Conservation (phyloP, 176 grass and related monocot genomes). For the Paspalum notatum region DNA sequence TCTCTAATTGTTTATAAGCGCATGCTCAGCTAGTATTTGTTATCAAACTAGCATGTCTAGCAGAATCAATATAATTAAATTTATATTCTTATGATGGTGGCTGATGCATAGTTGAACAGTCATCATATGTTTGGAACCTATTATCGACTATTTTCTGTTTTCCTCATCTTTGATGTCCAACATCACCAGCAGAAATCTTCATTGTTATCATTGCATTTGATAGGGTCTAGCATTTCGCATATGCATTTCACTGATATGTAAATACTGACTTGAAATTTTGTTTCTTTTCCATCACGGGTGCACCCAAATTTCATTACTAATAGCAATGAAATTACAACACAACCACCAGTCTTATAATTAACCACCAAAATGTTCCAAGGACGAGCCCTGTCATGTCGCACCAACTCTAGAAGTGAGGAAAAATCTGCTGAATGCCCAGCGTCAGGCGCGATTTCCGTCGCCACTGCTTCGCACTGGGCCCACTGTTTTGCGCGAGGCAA, state of each 20-base stretch:
- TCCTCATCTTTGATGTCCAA: neutral
- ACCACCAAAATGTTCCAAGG: no score
- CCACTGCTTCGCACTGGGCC: no score
- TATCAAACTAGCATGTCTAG: slow-evolving; percentile 1
- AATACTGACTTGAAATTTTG: slow-evolving; percentile 31
- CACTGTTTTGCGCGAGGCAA: no score
- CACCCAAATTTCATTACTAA: no score
- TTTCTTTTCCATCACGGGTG: neutral
- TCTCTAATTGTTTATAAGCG: neutral
- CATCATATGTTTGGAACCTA: slow-evolving; percentile 27
- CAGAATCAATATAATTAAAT: neutral
- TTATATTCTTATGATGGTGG: slow-evolving; percentile 16
- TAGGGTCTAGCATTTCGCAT: neutral
- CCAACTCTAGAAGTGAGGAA: no score
- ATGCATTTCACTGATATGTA: neutral
- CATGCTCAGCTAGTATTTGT: neutral
- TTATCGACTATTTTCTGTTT: slow-evolving; percentile 4
- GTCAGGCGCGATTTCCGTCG: no score
- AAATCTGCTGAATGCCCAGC: no score
- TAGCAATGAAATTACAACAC: no score
- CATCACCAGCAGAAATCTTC: slow-evolving; percentile 12
- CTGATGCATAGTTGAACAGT: neutral
- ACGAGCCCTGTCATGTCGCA: no score
- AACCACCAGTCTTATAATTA: no score
- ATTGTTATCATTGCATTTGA: neutral